Evolutionary conservation across 2,329 filamentous ascomycete species (phyloP).

Genomic region (Aphanocladium album): DNA sequence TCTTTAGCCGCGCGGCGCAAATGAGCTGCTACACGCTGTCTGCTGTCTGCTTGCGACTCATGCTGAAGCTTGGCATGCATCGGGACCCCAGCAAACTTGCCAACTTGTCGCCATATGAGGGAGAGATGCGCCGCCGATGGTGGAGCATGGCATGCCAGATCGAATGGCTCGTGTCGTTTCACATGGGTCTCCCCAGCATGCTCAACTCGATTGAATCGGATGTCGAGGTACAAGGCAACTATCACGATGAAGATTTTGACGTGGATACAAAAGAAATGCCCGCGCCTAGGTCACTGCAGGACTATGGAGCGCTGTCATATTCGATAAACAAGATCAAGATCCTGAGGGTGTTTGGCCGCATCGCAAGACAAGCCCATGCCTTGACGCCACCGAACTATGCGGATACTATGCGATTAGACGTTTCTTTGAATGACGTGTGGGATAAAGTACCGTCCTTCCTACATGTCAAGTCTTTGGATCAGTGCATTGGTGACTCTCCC

Average conservation of each 20-base stretch:
- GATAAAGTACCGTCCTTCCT: slow-evolving; percentile 42
- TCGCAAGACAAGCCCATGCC: slow-evolving; percentile 46
- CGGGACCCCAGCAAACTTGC: slow-evolving; percentile 49
- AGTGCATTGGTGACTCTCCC: slow-evolving; percentile 45
- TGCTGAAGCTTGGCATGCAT: slow-evolving; percentile 55
- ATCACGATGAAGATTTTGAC: slow-evolving; percentile 61
- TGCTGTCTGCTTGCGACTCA: slow-evolving; percentile 46
- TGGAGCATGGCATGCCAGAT: slow-evolving; percentile 54
- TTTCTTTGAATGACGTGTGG: slow-evolving; percentile 41
- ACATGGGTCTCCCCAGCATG: slow-evolving; percentile 64
- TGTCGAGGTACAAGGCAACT: slow-evolving; percentile 54
- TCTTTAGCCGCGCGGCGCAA: slow-evolving; percentile 45
- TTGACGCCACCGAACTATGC: slow-evolving; percentile 42
- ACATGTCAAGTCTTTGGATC: slow-evolving; percentile 41
- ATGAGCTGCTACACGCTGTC: slow-evolving; percentile 51
- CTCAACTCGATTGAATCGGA: slow-evolving; percentile 59
- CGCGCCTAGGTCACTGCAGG: slow-evolving; percentile 47
- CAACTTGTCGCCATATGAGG: slow-evolving; percentile 45
- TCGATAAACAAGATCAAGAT: slow-evolving; percentile 47
- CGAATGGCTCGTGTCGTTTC: slow-evolving; percentile 61
- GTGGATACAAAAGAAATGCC: slow-evolving; percentile 52
- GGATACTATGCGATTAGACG: slow-evolving; percentile 46
- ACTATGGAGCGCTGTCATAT: slow-evolving; percentile 56
- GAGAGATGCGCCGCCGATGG: slow-evolving; percentile 49
- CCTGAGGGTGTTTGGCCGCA: slow-evolving; percentile 43